Percentiles rank a stretch among this genome's conserved stretches.
phyloP scores from a whole-genome alignment of 2,329 filamentous ascomycete genomes.

The Scortechinia acanthostroma region DNA sequence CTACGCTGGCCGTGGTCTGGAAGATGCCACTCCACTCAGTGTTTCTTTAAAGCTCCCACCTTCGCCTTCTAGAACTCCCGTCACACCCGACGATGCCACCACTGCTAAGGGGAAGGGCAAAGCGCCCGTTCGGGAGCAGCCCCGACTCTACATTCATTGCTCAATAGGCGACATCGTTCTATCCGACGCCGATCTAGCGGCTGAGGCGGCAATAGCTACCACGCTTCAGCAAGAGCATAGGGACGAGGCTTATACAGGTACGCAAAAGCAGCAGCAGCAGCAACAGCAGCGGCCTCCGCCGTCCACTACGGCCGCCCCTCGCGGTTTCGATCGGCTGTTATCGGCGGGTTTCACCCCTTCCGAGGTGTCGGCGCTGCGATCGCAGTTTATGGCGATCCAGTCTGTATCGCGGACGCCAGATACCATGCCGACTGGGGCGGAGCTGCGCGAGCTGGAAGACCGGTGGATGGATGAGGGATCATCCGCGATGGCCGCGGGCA shows the following conservation, averaged over 20 bases:
- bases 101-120: neutral
- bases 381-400: neutral
- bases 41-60: neutral
- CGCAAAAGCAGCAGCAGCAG: neutral
- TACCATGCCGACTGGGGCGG: constrained; percentile 1
- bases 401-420: neutral
- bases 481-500: neutral
- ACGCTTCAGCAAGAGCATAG: neutral
- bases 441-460: constrained; percentile 2
- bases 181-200: neutral
- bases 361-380: neutral
- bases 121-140: neutral
- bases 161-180: neutral
- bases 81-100: neutral
- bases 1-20: neutral
- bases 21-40: neutral
- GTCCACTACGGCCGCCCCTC: neutral
- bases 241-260: too few relatives aligned
- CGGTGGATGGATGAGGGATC: neutral
- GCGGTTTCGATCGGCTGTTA: constrained; percentile 2
- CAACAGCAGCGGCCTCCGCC: neutral
- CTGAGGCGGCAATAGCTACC: neutral
- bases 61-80: neutral
- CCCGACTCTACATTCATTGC: neutral
- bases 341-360: neutral